Base-by-base conservation (phyloP, 2,329 filamentous ascomycete species). In the Sphaerulina musiva region DNA sequence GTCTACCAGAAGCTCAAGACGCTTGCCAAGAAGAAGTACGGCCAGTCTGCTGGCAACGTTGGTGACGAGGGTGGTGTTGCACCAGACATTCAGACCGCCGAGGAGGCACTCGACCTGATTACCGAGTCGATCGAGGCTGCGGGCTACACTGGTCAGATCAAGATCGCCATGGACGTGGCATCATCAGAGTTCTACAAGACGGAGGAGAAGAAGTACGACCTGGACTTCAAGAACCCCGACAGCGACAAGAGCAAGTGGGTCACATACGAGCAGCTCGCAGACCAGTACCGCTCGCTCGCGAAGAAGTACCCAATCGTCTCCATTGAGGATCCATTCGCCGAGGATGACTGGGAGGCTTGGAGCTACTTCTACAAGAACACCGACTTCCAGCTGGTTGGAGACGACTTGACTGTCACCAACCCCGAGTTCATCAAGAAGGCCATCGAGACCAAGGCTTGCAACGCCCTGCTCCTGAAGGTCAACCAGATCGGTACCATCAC, bases 291-390 rank as follows among this genome's bases (percentile, higher is more conserved):
- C 74, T 80, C 84, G 45, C 85, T 98, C 59, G 81, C 82, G 73
- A 82, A 85, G 82, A 96, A 95, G 80, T 98, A 98, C 81, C 92
- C 93, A 70, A 98, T 98, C 71, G 89, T 97, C 78, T 89, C 84
- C 76, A 97, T 98, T 68, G 93, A 98, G 80, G 93, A 98, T 75
- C 93, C 93, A 73, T 98, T 98, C 78, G 92, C 89, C 63, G 93
- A 98, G 84, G 93, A 97, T 71, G 93, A 98, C 82, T 98, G 93
- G 93, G 92, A 97, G 84, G 93, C 93, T 60, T 98, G 93, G 93
- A 95, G 89, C 84, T 95, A 97, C 86, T 98, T 97, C 86, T 95
- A 87, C 87, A 96, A 96, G 87, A 93, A 89, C 69, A 90, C 89
- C 72, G 85, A 96, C 77, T 91, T 95, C 81, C 93, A 98, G 83